Conservation (phyloP, 768 basidiomycete genomes). For the Boletus patriciae region DNA sequence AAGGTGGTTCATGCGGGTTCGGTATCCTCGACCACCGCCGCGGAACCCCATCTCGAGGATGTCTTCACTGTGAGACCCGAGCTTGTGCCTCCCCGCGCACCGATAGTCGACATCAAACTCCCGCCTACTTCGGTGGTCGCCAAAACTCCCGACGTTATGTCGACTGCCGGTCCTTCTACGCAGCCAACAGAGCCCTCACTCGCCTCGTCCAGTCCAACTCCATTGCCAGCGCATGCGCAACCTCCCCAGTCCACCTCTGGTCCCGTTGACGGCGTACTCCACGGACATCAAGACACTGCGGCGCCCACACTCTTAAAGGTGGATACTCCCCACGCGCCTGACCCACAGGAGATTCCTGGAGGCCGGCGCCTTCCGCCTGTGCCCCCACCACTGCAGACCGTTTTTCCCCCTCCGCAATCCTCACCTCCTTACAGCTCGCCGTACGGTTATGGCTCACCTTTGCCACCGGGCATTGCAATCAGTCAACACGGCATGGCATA, state of each 20-base stretch:
- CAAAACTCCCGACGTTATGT: not conserved
- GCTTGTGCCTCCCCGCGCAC: constrained; percentile 35
- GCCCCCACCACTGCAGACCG: constrained; percentile 46
- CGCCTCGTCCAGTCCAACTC: constrained; percentile 9
- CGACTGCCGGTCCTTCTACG: constrained; percentile 12
- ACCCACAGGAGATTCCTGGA: constrained; percentile 20
- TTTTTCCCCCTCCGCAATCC: constrained; percentile 40
- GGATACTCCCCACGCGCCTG: constrained; percentile 26
- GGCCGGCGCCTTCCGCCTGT: constrained; percentile 36
- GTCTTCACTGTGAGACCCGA: constrained; percentile 58
- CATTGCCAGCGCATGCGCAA: constrained; percentile 13
- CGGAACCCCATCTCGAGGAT: constrained; percentile 50
- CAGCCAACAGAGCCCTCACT: constrained; percentile 8
- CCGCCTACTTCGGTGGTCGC: constrained; percentile 30
- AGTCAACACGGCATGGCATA: constrained; percentile 78
- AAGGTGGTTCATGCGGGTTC: constrained; percentile 19
- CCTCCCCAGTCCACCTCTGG: constrained; percentile 8
- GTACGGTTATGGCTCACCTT: constrained; percentile 54
- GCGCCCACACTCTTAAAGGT: constrained; percentile 30
- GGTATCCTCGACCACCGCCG: constrained; percentile 26
- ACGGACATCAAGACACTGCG: constrained; percentile 30
- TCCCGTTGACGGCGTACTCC: constrained; percentile 20
- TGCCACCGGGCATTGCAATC: constrained; percentile 73
- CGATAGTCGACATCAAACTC: constrained; percentile 26
- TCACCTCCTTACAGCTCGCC: constrained; percentile 70